phyloP scores from a whole-genome alignment of 306 rosid species.

The Datisca glomerata region DNA sequence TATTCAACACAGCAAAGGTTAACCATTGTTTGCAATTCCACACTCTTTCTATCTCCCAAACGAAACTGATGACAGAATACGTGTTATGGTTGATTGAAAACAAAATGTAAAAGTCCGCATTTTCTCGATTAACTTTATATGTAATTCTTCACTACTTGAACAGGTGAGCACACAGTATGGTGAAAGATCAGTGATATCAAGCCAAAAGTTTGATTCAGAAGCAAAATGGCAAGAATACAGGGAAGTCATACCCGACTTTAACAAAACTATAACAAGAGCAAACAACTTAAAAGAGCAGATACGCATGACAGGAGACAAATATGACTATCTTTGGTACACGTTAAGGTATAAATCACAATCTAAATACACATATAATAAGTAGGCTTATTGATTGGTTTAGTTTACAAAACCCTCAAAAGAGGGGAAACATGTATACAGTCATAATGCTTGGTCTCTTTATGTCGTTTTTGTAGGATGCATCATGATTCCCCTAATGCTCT shows the following conservation, averaged over 20 bases:
- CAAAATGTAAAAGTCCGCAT: too few relatives aligned
- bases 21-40: conserved; percentile 1
- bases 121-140: too few relatives aligned
- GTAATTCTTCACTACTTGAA: not conserved
- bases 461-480: conserved; percentile 12
- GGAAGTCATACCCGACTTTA: conserved; percentile 20
- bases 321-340: conserved; percentile 44
- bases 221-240: conserved; percentile 22
- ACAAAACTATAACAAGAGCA: conserved; percentile 12
- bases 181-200: conserved; percentile 18
- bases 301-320: conserved; percentile 18
- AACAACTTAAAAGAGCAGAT: conserved; percentile 18
- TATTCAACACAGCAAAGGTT: conserved; percentile 30
- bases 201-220: conserved; percentile 10
- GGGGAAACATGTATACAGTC: not conserved
- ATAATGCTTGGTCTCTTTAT: not conserved
- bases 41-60: too few relatives aligned
- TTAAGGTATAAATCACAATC: conserved; percentile 17
- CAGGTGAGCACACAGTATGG: conserved; percentile 24
- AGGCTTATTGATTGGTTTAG: too few relatives aligned
- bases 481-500: conserved; percentile 19
- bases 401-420: not conserved
- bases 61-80: too few relatives aligned
- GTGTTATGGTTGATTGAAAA: too few relatives aligned
- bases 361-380: not conserved